These are phyloP conservation scores for Panellus pusillus DNA, from an alignment of 768 basidiomycete species.

Conservation along the genomic window DNA sequence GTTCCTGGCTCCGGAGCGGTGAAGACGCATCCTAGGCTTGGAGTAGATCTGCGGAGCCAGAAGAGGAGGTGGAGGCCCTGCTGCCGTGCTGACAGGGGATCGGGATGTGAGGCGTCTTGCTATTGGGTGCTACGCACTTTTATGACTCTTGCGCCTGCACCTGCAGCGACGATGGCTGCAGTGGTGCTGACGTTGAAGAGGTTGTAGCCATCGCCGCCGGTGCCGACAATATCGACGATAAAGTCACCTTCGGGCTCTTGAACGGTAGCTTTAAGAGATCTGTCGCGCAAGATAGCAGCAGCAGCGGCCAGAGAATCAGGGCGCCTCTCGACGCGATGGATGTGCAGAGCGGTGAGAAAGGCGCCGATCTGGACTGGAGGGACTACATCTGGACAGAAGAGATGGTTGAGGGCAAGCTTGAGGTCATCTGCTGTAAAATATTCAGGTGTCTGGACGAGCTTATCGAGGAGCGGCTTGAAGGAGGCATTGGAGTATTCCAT, in stretches of 20 bases:
- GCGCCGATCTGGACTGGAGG: constrained; percentile 81
- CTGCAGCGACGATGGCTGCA: constrained; percentile 91
- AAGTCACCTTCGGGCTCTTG: constrained; percentile 66
- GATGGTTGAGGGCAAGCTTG: constrained; percentile 67
- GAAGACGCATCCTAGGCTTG: constrained; percentile 82
- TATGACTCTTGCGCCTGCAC: constrained; percentile 89
- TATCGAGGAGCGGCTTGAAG: constrained; percentile 78
- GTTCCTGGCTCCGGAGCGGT: constrained; percentile 56
- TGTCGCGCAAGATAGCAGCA: constrained; percentile 69
- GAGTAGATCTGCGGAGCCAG: constrained; percentile 92
- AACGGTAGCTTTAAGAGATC: constrained; percentile 63
- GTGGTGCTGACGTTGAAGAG: constrained; percentile 97
- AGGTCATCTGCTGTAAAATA: constrained; percentile 80
- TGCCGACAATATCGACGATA: constrained; percentile 85
- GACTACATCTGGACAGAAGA: constrained; percentile 64
- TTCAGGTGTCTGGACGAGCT: constrained; percentile 78
- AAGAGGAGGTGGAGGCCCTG: constrained; percentile 88
- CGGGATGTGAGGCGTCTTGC: constrained; percentile 9
- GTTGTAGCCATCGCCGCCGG: constrained; percentile 94
- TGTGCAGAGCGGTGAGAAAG: constrained; percentile 83
- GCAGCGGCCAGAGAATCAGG: constrained; percentile 80
- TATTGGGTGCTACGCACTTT: constrained; percentile 57
- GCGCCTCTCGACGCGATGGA: constrained; percentile 73
- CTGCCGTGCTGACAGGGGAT: constrained; percentile 73
- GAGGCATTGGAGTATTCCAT: constrained; percentile 21